phyloP scores from a whole-genome alignment of 176 grass and related monocot genomes.

The Hordeum marinum region DNA sequence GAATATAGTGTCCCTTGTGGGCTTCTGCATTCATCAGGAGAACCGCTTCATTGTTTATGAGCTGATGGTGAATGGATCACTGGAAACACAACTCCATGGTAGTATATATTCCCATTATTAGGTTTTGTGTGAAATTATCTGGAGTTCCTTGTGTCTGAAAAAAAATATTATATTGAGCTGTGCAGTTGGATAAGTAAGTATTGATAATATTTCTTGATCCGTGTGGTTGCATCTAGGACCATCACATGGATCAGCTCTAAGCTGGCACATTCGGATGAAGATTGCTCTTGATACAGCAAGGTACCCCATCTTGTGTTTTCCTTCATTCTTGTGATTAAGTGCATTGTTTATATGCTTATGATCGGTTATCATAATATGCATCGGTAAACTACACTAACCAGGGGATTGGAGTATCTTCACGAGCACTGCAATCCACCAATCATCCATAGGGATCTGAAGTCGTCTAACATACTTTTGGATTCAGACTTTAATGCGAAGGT shows the following conservation, averaged over 20 bases:
- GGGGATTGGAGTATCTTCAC: constrained; percentile 96
- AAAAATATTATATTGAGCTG: not conserved
- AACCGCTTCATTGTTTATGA: constrained; percentile 74
- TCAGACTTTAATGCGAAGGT: constrained; percentile 93
- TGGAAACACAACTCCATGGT: constrained; percentile 91
- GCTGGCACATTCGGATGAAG: constrained; percentile 94
- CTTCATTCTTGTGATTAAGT: not conserved
- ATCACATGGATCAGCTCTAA: constrained; percentile 81
- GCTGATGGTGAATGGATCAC: constrained; percentile 81
- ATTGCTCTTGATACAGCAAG: constrained; percentile 95
- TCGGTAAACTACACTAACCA: constrained; percentile 41
- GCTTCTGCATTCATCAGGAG: constrained; percentile 76
- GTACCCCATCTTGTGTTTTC: constrained; percentile 37
- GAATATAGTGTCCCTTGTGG: constrained; percentile 81
- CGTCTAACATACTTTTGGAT: constrained; percentile 95
- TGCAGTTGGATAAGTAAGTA: not conserved
- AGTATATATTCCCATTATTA: not conserved
- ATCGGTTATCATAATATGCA: constrained; percentile 23
- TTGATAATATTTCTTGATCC: not conserved
- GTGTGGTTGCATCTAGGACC: constrained; percentile 44
- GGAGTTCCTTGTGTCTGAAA: not conserved
- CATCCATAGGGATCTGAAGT: constrained; percentile 98
- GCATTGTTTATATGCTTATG: not conserved
- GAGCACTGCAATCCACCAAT: constrained; percentile 80
- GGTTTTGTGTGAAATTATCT: not conserved